A percentile compares a stretch with the other conserved stretches of the same genome.
These are phyloP conservation scores for Suhomyces sp. DNA, from an alignment of 805 yeast species.

Conservation along the genomic window DNA sequence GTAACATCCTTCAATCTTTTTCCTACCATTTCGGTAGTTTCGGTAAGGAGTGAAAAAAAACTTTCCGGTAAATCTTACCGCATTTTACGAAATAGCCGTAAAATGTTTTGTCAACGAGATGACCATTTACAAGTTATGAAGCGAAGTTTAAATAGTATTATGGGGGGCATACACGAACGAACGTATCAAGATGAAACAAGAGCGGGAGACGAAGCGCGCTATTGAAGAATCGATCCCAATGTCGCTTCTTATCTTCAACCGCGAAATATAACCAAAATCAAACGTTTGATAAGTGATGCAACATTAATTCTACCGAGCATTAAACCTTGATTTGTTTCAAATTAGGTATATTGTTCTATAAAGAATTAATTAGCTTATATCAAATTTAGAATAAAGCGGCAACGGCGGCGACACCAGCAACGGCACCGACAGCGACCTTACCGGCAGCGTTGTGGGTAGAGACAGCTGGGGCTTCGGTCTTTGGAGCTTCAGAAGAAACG, in stretches of 20 bases:
- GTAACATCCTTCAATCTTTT: background rate
- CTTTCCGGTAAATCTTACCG: background rate
- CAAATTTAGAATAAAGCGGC: constrained; percentile 45
- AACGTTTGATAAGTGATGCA: background rate
- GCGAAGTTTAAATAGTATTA: background rate
- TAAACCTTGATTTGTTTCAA: background rate
- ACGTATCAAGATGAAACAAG: background rate
- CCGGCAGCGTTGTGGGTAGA: constrained; percentile 31
- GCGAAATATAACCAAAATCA: background rate
- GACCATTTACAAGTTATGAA: background rate
- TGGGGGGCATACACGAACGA: background rate
- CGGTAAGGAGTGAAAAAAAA: background rate
- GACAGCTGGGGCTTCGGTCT: constrained; percentile 19
- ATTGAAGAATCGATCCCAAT: background rate
- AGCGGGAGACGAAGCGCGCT: background rate
- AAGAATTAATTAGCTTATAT: constrained; percentile 2
- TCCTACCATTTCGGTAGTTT: background rate
- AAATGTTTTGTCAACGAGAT: background rate
- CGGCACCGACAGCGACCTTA: constrained; percentile 47
- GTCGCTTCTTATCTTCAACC: background rate
- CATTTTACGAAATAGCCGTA: background rate
- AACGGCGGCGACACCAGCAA: constrained; percentile 51
- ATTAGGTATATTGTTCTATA: constrained; percentile 7
- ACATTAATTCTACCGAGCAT: background rate
- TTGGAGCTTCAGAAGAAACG: constrained; percentile 19